Percentiles rank a stretch among this genome's conserved stretches.
Conservation (phyloP, 116 monocot genomes). For the Dioscorea cayenensis region DNA sequence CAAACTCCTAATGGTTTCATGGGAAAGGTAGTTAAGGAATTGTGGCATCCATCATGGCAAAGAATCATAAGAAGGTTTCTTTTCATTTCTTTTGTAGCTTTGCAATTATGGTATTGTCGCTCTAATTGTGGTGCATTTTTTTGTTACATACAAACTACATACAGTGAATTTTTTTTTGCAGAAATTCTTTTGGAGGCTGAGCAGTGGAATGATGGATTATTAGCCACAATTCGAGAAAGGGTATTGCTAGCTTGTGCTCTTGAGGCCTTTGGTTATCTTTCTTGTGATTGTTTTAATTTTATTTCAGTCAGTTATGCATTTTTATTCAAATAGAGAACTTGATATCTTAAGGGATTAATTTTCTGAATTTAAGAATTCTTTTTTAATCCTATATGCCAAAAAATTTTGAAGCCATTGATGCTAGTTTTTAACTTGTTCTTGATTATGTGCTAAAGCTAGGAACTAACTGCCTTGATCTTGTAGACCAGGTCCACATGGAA, state of each 20-base stretch:
- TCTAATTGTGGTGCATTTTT: background rate
- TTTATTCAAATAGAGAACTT: background rate
- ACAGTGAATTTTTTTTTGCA: conserved; percentile 13
- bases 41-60: background rate
- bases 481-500: conserved; percentile 95
- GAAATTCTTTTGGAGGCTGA: conserved; percentile 75
- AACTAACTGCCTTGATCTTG: conserved; percentile 27
- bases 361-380: background rate
- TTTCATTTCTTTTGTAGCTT: background rate
- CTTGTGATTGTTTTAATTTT: no score
- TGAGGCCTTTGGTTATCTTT: background rate
- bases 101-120: no score
- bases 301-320: no score
- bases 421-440: background rate
- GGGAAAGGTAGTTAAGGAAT: background rate
- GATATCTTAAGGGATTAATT: background rate
- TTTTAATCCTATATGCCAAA: background rate
- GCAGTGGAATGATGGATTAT: conserved; percentile 94
- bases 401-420: background rate
- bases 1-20: background rate
- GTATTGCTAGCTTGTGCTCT: conserved; percentile 26
- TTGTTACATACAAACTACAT: background rate
- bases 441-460: background rate
- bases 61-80: background rate
- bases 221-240: conserved; percentile 90